A percentile compares a stretch with the other conserved stretches of the same genome.
phyloP scores from a whole-genome alignment of 1,284 basidiomycete genomes.

The Microbotryum violaceum region DNA sequence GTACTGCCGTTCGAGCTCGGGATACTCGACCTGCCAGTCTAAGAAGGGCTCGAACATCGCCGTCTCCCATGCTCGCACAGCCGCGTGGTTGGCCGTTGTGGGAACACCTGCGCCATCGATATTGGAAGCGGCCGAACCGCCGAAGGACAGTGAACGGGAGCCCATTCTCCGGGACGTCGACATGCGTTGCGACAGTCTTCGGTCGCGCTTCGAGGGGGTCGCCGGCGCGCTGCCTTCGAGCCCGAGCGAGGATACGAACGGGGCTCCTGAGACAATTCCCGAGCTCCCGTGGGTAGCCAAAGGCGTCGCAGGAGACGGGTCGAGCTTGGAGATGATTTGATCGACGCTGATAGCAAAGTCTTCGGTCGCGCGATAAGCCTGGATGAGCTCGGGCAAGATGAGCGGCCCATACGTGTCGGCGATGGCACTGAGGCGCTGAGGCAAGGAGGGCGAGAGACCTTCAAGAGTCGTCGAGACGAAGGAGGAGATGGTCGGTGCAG shows the following conservation, averaged over 20 bases:
- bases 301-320: slow-evolving; percentile 11
- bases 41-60: slow-evolving; percentile 85
- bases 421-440: slow-evolving; percentile 63
- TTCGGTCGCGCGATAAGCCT: slow-evolving; percentile 63
- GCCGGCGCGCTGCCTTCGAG: slow-evolving; percentile 32
- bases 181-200: slow-evolving; percentile 58
- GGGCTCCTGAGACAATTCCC: background rate
- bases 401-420: slow-evolving; percentile 56
- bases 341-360: slow-evolving; percentile 66
- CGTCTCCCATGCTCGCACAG: slow-evolving; percentile 62
- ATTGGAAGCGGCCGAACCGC: slow-evolving; percentile 1
- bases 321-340: slow-evolving; percentile 51
- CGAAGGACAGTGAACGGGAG: slow-evolving; percentile 22
- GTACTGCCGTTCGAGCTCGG: slow-evolving; percentile 60
- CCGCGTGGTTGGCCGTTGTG: slow-evolving; percentile 3
- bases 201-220: slow-evolving; percentile 33
- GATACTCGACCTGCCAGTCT: slow-evolving; percentile 77
- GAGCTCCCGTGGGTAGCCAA: slow-evolving; percentile 6
- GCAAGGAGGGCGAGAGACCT: slow-evolving; percentile 65
- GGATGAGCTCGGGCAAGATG: slow-evolving; percentile 62
- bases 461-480: slow-evolving; percentile 74
- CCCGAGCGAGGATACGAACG: background rate
- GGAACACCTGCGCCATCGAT: slow-evolving; percentile 7
- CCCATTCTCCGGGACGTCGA: slow-evolving; percentile 53
- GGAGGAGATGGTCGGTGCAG: slow-evolving; percentile 60